A percentile compares a stretch with the other conserved stretches of the same genome.
Evolutionary conservation across 1,284 basidiomycete genomes (phyloP).

Genomic region (Pulveroboletus sp.): DNA sequence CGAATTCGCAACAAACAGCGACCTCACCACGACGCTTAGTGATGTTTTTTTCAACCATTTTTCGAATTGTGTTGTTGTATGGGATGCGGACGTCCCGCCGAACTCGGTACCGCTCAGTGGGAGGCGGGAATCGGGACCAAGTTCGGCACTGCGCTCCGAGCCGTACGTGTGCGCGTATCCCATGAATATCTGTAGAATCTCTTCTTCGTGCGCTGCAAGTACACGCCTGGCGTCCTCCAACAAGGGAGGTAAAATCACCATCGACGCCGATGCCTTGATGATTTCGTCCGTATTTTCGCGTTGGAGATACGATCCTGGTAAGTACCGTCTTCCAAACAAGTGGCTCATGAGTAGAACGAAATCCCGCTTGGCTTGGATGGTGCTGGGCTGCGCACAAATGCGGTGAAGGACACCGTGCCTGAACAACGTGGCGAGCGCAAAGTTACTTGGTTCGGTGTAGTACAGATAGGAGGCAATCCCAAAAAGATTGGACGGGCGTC

Average conservation of each 20-base stretch:
- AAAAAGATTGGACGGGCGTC: slow-evolving; percentile 60
- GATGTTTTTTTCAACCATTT: slow-evolving; percentile 41
- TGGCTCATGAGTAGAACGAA: slow-evolving; percentile 57
- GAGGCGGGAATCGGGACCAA: slow-evolving; percentile 46
- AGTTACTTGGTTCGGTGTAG: slow-evolving; percentile 68
- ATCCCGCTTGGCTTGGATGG: slow-evolving; percentile 46
- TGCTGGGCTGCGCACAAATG: slow-evolving; percentile 47
- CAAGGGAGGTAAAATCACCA: slow-evolving; percentile 56
- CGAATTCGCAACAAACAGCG: slow-evolving; percentile 62
- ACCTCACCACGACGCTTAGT: slow-evolving; percentile 45
- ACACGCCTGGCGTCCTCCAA: slow-evolving; percentile 41
- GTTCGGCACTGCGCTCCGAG: slow-evolving; percentile 36
- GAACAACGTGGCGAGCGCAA: slow-evolving; percentile 61
- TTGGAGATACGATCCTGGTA: slow-evolving; percentile 47
- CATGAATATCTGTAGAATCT: slow-evolving; percentile 54
- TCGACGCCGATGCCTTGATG: slow-evolving; percentile 52
- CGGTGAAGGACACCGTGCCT: slow-evolving; percentile 58
- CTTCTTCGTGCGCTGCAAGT: slow-evolving; percentile 49
- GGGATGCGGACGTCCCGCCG: slow-evolving; percentile 11
- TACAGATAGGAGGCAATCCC: slow-evolving; percentile 60
- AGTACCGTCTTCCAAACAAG: slow-evolving; percentile 58
- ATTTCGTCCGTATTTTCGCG: slow-evolving; percentile 40
- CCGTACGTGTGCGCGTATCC: slow-evolving; percentile 55
- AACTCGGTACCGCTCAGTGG: slow-evolving; percentile 47
- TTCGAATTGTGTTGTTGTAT: slow-evolving; percentile 26